Percentiles rank a stretch among this genome's conserved stretches.
These are phyloP conservation scores for Nephelium lappaceum DNA, from an alignment of 345 rosid genomes.

Conservation along the genomic window DNA sequence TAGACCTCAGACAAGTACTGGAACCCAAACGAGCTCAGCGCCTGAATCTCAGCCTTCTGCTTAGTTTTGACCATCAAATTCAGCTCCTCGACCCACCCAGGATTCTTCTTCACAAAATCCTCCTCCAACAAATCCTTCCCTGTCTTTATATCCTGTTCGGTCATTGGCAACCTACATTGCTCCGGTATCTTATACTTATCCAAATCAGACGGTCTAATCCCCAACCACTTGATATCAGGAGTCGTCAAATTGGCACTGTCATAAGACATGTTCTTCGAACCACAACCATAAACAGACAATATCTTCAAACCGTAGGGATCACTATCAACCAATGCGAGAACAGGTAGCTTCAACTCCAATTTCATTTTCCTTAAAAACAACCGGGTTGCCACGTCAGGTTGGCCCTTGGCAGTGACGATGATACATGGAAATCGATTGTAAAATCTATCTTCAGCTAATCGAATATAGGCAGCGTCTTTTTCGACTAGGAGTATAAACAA, in stretches of 20 bases:
- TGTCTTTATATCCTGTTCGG: conserved; percentile 98
- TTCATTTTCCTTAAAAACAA: conserved; percentile 94
- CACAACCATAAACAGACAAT: conserved; percentile 91
- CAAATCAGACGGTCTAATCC: conserved; percentile 91
- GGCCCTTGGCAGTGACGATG: conserved; percentile 93
- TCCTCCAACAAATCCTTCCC: conserved; percentile 95
- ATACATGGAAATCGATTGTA: conserved; percentile 95
- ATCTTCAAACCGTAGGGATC: conserved; percentile 96
- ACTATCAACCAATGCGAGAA: conserved; percentile 92
- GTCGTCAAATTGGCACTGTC: conserved; percentile 96
- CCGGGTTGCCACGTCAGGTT: conserved; percentile 97
- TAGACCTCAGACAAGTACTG: conserved; percentile 97
- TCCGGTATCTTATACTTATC: conserved; percentile 90
- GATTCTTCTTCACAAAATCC: conserved; percentile 99
- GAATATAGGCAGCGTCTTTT: conserved; percentile 93
- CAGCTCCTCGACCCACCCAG: conserved; percentile 97
- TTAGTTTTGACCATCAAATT: conserved; percentile 93
- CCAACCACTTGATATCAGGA: conserved; percentile 95
- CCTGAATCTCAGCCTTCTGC: conserved; percentile 99
- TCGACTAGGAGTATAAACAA: conserved; percentile 81
- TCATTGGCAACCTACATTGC: conserved; percentile 94
- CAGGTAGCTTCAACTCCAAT: conserved; percentile 87
- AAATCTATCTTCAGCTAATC: conserved; percentile 94
- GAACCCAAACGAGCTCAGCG: conserved; percentile 91
- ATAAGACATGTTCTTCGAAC: conserved; percentile 98